phyloP scores from a whole-genome alignment of 768 basidiomycete genomes.

The Dioszegia aurantiaca region DNA sequence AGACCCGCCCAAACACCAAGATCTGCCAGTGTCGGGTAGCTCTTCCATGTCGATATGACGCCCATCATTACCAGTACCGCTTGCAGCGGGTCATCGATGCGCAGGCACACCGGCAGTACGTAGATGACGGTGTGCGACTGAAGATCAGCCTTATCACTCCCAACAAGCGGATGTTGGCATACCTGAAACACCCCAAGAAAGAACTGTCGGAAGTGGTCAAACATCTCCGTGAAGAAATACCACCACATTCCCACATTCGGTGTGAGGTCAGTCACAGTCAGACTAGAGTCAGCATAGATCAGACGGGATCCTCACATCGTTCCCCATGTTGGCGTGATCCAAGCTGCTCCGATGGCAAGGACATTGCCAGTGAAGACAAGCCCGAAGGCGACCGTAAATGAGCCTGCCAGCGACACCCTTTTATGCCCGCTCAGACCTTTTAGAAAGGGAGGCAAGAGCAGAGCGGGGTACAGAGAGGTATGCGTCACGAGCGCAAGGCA shows the following conservation, averaged over 20 bases:
- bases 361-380: conserved; percentile 56
- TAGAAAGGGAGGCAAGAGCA: conserved; percentile 66
- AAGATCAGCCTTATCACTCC: background rate
- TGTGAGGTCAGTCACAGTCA: conserved; percentile 58
- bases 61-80: conserved; percentile 73
- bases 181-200: conserved; percentile 94
- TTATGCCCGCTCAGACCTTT: conserved; percentile 58
- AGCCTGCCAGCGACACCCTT: conserved; percentile 40
- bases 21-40: conserved; percentile 87
- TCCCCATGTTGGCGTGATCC: conserved; percentile 80
- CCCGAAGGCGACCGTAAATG: conserved; percentile 10
- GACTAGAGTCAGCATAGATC: conserved; percentile 12
- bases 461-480: conserved; percentile 66
- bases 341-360: conserved; percentile 63
- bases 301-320: conserved; percentile 61
- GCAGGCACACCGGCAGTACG: conserved; percentile 76
- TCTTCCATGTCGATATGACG: conserved; percentile 77
- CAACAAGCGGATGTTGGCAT: conserved; percentile 35
- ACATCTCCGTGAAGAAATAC: conserved; percentile 99
- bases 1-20: conserved; percentile 80
- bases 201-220: conserved; percentile 93
- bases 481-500: conserved; percentile 70
- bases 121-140: conserved; percentile 82
- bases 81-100: conserved; percentile 86
- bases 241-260: conserved; percentile 95